Evolutionary conservation across 148 eudicot genomes (phyloP), one percentile per base, ranked within the genome.

Genomic region (Fagopyrum homotropicum): DNA sequence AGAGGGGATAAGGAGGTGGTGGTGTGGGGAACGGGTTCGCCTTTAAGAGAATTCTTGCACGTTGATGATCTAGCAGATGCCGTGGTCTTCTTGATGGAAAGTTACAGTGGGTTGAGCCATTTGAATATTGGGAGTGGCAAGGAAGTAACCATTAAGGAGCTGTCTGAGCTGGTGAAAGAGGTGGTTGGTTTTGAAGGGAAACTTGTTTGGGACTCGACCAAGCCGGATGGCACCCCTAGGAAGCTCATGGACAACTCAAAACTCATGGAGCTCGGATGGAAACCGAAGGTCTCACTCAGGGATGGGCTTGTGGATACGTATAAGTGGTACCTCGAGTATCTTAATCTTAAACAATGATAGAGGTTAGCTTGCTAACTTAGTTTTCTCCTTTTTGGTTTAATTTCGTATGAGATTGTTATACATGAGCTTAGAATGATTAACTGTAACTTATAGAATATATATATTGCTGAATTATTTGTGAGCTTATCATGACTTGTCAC

Each of bases 141-240:
- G 78, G 98, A 95, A 87, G 98, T 95, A 29, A 89, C 73, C 4
- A 95, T 95, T 12, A 92, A 90, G 86, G 97, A 95, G 84, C 81
- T 95, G 29, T 97, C 97, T 0, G 98, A 95, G 87, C 82, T 89
- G 78, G 94, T 95, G 78, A 95, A 92, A 83, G 97, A 92, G 59
- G 97, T 92, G 43, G 97, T 95, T 22, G 96, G 92, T 70, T 92
- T 85, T 69, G 77, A 84, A 26, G 98, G 98, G 29, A 88, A 86
- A 83, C 81, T 95, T 63, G 87, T 89, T 73, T 95, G 98, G 98
- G 98, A 95, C 73, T 59, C 66, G 72, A 85, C 80, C 4, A 95
- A 95, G 83, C 97, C 98, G 0, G 98, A 95, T 79, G 98, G 98
- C 9, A 95, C 98, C 4, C 98, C 98, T 0, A 89, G 98, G 85